Evolutionary conservation across 306 rosid genomes (phyloP).

Genomic region (Vigna unguiculata): DNA sequence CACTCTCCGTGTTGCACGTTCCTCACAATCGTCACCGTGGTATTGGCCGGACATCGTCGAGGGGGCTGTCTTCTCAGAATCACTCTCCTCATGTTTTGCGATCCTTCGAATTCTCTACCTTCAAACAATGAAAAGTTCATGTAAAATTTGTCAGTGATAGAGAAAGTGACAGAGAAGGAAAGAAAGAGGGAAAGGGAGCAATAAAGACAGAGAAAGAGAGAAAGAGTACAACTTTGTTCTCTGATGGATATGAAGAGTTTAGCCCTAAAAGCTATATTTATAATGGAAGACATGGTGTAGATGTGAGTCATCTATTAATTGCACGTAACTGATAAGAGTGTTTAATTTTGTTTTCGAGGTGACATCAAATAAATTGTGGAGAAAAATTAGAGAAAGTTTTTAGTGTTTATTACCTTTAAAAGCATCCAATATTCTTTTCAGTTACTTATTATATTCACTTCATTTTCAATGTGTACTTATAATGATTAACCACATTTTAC

Average conservation of each 20-base stretch:
- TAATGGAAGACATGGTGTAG: conserved; percentile 6
- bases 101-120: background rate
- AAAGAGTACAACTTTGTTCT: background rate
- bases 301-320: background rate
- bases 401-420: no score
- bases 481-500: no score
- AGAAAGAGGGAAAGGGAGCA: background rate
- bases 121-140: background rate
- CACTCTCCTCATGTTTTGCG: conserved; percentile 64
- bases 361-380: no score
- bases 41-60: background rate
- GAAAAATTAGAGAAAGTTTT: no score
- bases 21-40: conserved; percentile 14
- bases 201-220: background rate
- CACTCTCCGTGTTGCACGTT: conserved; percentile 62
- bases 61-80: conserved; percentile 52
- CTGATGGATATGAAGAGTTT: conserved; percentile 46
- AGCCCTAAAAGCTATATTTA: conserved; percentile 57
- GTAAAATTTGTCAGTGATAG: no score
- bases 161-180: no score
- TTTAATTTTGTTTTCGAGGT: no score
- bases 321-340: background rate
- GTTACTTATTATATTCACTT: no score
- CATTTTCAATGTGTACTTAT: no score
- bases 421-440: no score